These are phyloP conservation scores for Bothriochloa decipiens DNA, from an alignment of 176 grass and related monocot species.

Conservation along the genomic window DNA sequence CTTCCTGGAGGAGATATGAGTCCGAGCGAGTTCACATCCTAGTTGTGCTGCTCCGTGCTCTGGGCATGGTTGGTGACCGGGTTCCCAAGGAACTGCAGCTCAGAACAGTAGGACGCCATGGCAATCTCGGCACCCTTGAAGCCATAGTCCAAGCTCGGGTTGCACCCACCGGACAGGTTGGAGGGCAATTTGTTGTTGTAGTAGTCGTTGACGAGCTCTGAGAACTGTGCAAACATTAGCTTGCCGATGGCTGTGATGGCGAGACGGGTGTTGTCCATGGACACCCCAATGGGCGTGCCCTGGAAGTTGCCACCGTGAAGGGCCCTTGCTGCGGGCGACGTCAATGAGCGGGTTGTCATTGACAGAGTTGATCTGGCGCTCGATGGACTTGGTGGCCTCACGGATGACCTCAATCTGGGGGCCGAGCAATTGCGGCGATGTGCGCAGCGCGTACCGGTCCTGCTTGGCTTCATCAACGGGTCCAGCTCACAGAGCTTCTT, in stretches of 20 bases:
- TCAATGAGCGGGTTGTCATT: conserved; percentile 92
- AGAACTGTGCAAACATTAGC: conserved; percentile 96
- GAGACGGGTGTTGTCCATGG: conserved; percentile 91
- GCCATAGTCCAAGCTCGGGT: conserved; percentile 90
- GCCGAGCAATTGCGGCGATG: conserved; percentile 90
- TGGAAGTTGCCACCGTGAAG: conserved; percentile 95
- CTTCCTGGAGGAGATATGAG: conserved; percentile 90
- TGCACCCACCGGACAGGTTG: conserved; percentile 79
- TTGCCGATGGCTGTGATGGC: conserved; percentile 86
- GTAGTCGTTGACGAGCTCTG: conserved; percentile 81
- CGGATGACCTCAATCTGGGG: conserved; percentile 89
- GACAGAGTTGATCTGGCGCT: conserved; percentile 89
- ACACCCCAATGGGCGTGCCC: conserved; percentile 88
- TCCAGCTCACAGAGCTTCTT: conserved; percentile 76
- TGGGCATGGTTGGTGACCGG: conserved; percentile 91
- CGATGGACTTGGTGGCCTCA: conserved; percentile 67
- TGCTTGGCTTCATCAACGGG: conserved; percentile 77
- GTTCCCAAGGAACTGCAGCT: conserved; percentile 87
- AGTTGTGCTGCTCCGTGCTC: conserved; percentile 95
- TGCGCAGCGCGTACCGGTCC: conserved; percentile 86
- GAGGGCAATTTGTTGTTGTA: conserved; percentile 92
- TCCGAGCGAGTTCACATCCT: conserved; percentile 87
- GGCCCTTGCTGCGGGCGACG: conserved; percentile 76
- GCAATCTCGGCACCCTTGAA: conserved; percentile 94
- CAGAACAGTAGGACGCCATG: conserved; percentile 90